Conservation (phyloP, 192 early-diverging fungal species). For the Rhizoclosmatium globosum region DNA sequence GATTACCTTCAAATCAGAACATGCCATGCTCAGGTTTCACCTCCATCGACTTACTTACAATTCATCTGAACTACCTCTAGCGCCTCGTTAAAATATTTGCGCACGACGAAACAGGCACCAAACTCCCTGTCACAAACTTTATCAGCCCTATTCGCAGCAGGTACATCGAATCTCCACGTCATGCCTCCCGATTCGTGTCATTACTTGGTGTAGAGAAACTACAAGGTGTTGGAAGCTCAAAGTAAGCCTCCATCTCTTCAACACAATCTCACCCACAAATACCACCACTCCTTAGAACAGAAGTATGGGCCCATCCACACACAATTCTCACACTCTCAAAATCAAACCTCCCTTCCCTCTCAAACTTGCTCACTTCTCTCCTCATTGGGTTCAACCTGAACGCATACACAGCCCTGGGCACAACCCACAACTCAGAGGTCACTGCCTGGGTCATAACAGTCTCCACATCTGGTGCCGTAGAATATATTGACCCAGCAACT, state of each 20-base stretch:
- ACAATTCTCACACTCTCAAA: conserved; percentile 35
- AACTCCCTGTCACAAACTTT: conserved; percentile 42
- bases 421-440: background rate
- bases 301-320: conserved; percentile 39
- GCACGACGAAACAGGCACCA: conserved; percentile 32
- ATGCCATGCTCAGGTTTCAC: conserved; percentile 24
- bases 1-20: conserved; percentile 40
- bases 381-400: conserved; percentile 36
- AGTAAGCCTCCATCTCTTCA: conserved; percentile 7
- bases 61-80: background rate
- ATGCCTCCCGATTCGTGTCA: conserved; percentile 43
- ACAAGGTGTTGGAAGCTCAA: conserved; percentile 31
- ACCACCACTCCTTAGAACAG: conserved; percentile 10
- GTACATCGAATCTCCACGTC: conserved; percentile 36
- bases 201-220: conserved; percentile 16
- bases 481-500: conserved; percentile 31
- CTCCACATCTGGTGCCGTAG: background rate
- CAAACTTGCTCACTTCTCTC: conserved; percentile 36
- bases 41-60: background rate
- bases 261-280: background rate
- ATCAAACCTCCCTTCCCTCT: conserved; percentile 16
- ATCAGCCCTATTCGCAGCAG: conserved; percentile 28
- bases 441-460: conserved; percentile 31
- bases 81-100: conserved; percentile 46
- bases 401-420: conserved; percentile 34